These are phyloP conservation scores for Fusarium kyushuense DNA, from an alignment of 2,329 filamentous ascomycete species.

Conservation along the genomic window DNA sequence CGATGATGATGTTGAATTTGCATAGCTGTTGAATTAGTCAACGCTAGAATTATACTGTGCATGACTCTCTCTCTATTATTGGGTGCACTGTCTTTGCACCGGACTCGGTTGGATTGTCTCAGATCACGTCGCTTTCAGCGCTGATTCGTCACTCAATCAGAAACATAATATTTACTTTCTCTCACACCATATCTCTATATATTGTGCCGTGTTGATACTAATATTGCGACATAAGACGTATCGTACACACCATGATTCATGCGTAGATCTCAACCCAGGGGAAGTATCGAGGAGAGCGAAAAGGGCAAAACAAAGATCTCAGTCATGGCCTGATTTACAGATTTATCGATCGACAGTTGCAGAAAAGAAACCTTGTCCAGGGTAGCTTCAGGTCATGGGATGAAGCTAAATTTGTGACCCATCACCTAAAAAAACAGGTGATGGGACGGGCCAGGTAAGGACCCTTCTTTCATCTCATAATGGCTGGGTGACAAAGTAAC, in stretches of 20 bases:
- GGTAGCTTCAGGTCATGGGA: constrained; percentile 37
- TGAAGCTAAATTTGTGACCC: constrained; percentile 27
- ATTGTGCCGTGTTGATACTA: background rate
- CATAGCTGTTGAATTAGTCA: background rate
- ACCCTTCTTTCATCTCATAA: constrained; percentile 27
- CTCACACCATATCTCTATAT: constrained; percentile 1
- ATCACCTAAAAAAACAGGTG: constrained; percentile 35
- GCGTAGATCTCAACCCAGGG: constrained; percentile 23
- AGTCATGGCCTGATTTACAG: constrained; percentile 23
- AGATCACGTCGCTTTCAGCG: constrained; percentile 13
- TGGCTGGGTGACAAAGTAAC: constrained; percentile 30
- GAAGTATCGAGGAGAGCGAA: constrained; percentile 7
- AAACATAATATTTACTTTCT: constrained; percentile 36
- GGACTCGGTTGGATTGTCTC: constrained; percentile 26
- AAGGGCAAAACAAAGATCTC: constrained; percentile 12
- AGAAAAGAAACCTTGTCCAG: constrained; percentile 21
- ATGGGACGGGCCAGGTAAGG: constrained; percentile 15
- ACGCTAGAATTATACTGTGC: background rate
- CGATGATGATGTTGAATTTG: background rate
- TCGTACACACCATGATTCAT: background rate
- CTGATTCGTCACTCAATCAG: constrained; percentile 21
- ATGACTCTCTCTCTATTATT: background rate
- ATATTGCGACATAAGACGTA: constrained; percentile 1
- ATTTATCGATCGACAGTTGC: constrained; percentile 17
- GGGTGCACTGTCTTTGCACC: constrained; percentile 1